Evolutionary conservation across 106 monocot genomes (phyloP), one percentile per base, ranked within the genome.

Genomic region (Dactylorhiza incarnata): DNA sequence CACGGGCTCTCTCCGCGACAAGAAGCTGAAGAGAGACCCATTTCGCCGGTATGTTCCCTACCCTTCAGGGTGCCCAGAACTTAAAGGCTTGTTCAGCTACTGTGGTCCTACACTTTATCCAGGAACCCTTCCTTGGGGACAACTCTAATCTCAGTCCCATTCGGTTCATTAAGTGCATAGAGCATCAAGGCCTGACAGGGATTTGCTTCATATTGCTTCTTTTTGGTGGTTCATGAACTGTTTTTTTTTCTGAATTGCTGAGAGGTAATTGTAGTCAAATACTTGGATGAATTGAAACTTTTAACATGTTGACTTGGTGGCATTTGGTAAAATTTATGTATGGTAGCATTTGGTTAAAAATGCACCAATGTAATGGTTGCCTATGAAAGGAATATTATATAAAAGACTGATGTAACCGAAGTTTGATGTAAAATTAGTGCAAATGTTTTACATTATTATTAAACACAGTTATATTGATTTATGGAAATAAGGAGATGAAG

Each of bases 11-110:
- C 91, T 99, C 46, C 89, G 80, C 43, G 20, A n/a, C 4, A 93
- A 97, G 81, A 84, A 81, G 68, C 82, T 97, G 10, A 87, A 89
- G 53, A 83, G 94, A 67, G 99, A 99, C 72, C 99, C 99, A 45
- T 99, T 99, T 77, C 99, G 90, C 72, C 84, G 94, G 9, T 68
- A 80, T 0, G 79, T 94, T 19, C 94, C 94, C 2, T 94, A 99
- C 66, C 99, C 99, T 46, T 69, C 76, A 49, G 94, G 94, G 10
- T 99, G 99, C 83, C 94, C 99, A 11, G 94, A 99, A 73, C 68
- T 99, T 50, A 88, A 81, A 74, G 82, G 73, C 50, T 58, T 99
- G 76, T 94, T 99, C 76, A 85, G 75, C 51, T 94, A 99, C 76
- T 99, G 94, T 73, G 99, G 99, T 25, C 76, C 91, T 0, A 49